phyloP scores from a whole-genome alignment of 1,139 yeast species.

The Blastobotrys apis region DNA sequence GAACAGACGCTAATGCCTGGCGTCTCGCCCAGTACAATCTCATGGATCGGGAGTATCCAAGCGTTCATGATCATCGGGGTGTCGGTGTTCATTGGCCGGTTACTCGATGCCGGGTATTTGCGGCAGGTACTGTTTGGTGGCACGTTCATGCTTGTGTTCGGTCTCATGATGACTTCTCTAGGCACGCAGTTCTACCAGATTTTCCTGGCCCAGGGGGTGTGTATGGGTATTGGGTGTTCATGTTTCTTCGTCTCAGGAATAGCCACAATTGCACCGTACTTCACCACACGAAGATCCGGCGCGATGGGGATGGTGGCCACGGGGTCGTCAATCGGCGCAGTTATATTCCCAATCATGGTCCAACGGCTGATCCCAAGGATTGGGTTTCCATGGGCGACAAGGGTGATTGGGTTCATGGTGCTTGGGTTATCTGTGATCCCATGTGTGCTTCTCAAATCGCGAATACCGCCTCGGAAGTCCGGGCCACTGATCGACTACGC shows the following conservation, averaged over 20 bases:
- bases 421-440: constrained; percentile 27
- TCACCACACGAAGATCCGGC: constrained; percentile 48
- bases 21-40: constrained; percentile 44
- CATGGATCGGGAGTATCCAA: constrained; percentile 63
- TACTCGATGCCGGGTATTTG: constrained; percentile 46
- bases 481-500: constrained; percentile 30
- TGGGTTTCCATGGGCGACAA: constrained; percentile 35
- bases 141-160: constrained; percentile 41
- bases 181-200: constrained; percentile 50
- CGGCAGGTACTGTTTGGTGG: constrained; percentile 41
- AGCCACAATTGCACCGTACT: constrained; percentile 44
- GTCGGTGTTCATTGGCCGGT: constrained; percentile 56
- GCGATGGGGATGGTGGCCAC: constrained; percentile 57
- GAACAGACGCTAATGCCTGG: constrained; percentile 43
- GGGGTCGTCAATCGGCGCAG: constrained; percentile 50
- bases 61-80: constrained; percentile 52
- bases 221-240: constrained; percentile 53
- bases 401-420: constrained; percentile 31
- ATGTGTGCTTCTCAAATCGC: constrained; percentile 23
- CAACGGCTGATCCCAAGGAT: constrained; percentile 27
- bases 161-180: constrained; percentile 51
- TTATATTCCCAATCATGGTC: constrained; percentile 32
- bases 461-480: constrained; percentile 32
- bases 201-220: constrained; percentile 52
- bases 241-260: constrained; percentile 26